These are phyloP conservation scores for Aspergillus saccharolyticus DNA, from an alignment of 495 filamentous ascomycete species.

Conservation along the genomic window DNA sequence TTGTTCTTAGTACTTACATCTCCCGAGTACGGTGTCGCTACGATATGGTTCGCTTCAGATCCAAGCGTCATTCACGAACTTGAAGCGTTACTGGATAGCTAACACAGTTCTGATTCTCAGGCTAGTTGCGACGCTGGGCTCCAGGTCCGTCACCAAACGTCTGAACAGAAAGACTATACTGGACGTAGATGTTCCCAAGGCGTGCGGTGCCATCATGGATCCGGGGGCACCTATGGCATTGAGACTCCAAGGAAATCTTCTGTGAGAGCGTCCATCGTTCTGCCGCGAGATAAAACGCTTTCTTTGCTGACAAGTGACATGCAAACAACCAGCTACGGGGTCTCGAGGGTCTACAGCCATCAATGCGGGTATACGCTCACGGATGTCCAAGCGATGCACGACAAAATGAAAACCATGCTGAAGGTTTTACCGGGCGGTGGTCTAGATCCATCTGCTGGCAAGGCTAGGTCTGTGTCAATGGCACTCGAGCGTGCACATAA, in stretches of 20 bases:
- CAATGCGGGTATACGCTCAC: conserved; percentile 81
- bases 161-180: conserved; percentile 84
- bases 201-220: conserved; percentile 78
- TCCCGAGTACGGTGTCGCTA: conserved; percentile 85
- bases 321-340: conserved; percentile 57
- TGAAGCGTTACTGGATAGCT: not conserved
- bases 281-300: not conserved
- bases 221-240: conserved; percentile 87
- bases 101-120: conserved; percentile 36
- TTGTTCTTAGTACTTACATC: conserved; percentile 71
- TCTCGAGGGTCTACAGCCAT: conserved; percentile 77
- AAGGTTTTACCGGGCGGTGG: conserved; percentile 49
- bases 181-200: conserved; percentile 78
- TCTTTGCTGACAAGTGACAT: conserved; percentile 1
- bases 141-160: conserved; percentile 65
- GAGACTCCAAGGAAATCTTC: conserved; percentile 83
- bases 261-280: conserved; percentile 40
- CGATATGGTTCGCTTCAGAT: conserved; percentile 64
- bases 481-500: not conserved
- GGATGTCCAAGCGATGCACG: conserved; percentile 73
- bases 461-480: conserved; percentile 54
- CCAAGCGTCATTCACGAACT: conserved; percentile 1
- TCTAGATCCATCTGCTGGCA: conserved; percentile 67
- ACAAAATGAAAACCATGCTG: conserved; percentile 62
- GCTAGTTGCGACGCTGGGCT: conserved; percentile 86